Evolutionary conservation across 257 asterid species (phyloP).

Genomic region (Knoxia roxburghii): DNA sequence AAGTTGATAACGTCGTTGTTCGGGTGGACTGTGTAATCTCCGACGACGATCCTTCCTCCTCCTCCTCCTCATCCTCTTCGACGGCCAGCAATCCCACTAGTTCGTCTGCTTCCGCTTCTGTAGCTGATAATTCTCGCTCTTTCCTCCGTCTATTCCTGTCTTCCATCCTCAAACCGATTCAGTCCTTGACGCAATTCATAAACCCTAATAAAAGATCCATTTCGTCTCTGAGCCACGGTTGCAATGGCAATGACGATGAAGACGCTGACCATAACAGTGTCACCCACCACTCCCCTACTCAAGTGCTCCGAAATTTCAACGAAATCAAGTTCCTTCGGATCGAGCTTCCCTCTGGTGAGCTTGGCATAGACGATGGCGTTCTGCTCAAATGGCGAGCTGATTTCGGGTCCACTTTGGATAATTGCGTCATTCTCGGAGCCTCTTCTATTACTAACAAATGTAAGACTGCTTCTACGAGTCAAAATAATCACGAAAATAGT

Average conservation of each 20-base stretch:
- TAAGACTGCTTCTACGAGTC: background rate
- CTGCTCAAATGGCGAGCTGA: slow-evolving; percentile 77
- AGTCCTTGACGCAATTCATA: slow-evolving; percentile 60
- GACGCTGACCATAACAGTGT: slow-evolving; percentile 46
- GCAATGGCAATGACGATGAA: slow-evolving; percentile 20
- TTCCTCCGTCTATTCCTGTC: slow-evolving; percentile 51
- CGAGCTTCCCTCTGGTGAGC: slow-evolving; percentile 77
- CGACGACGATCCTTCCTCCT: slow-evolving; percentile 58
- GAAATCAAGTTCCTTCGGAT: slow-evolving; percentile 65
- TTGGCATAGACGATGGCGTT: slow-evolving; percentile 69
- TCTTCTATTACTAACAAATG: slow-evolving; percentile 42
- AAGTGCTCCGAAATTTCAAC: slow-evolving; percentile 59
- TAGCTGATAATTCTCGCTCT: slow-evolving; percentile 55
- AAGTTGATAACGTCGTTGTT: slow-evolving; percentile 77
- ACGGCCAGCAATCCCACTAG: slow-evolving; percentile 13
- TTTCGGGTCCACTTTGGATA: slow-evolving; percentile 82
- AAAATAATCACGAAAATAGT: slow-evolving; percentile 1
- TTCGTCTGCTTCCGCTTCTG: slow-evolving; percentile 3
- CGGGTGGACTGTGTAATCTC: slow-evolving; percentile 95
- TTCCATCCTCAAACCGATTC: slow-evolving; percentile 64
- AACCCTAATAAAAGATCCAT: slow-evolving; percentile 24
- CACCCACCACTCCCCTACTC: slow-evolving; percentile 84
- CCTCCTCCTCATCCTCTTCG: slow-evolving; percentile 23
- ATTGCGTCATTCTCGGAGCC: slow-evolving; percentile 79
- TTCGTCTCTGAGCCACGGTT: slow-evolving; percentile 13